A percentile compares a stretch with the other conserved stretches of the same genome.
phyloP scores from a whole-genome alignment of 257 asterid genomes.

The Catharanthus roseus region DNA sequence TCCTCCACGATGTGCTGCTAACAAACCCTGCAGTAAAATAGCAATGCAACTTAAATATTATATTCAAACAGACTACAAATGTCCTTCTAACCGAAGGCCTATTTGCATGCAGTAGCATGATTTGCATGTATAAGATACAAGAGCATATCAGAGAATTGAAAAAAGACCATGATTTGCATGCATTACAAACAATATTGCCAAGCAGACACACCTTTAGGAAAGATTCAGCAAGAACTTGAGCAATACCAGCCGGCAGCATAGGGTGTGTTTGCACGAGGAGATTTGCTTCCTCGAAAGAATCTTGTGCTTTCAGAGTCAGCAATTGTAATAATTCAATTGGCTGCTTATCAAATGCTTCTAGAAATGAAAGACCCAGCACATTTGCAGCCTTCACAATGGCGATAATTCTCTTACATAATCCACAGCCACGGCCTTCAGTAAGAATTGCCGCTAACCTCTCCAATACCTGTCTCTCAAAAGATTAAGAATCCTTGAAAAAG shows the following conservation, averaged over 20 bases:
- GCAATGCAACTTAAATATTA: slow-evolving; percentile 5
- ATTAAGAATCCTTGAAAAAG: neutral
- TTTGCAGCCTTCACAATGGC: slow-evolving; percentile 91
- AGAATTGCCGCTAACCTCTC: slow-evolving; percentile 59
- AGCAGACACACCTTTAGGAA: slow-evolving; percentile 63
- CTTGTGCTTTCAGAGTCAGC: slow-evolving; percentile 97
- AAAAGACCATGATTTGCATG: neutral
- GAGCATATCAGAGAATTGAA: neutral
- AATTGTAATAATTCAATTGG: slow-evolving; percentile 88
- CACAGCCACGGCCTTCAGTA: slow-evolving; percentile 73
- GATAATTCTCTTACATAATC: slow-evolving; percentile 71
- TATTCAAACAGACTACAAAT: neutral
- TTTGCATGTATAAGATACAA: neutral
- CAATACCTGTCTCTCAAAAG: slow-evolving; percentile 43
- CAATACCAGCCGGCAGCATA: slow-evolving; percentile 90
- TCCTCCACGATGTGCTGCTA: slow-evolving; percentile 99
- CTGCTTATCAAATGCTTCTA: slow-evolving; percentile 90
- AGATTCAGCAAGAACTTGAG: slow-evolving; percentile 96
- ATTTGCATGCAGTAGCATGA: neutral
- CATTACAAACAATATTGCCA: neutral
- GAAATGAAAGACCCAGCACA: slow-evolving; percentile 77
- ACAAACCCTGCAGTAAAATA: slow-evolving; percentile 58
- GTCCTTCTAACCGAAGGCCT: neutral
- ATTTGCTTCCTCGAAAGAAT: slow-evolving; percentile 85
- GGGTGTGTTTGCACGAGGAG: slow-evolving; percentile 79